Conservation (phyloP, 139 green algal species). For the Coelastrella sp. region DNA sequence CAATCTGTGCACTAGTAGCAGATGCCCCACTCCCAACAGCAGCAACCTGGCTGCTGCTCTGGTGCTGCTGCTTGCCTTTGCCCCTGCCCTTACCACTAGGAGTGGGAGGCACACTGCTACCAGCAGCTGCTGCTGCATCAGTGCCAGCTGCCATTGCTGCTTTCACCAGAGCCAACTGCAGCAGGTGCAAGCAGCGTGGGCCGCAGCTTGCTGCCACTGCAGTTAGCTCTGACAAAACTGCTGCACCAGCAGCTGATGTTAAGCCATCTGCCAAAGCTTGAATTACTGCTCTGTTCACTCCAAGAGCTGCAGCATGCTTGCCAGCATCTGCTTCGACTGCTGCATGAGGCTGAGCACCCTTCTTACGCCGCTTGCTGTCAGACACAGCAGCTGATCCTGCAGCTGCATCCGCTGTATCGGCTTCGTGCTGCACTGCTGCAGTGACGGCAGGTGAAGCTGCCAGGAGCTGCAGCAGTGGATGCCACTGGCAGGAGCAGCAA, state of each 20-base stretch:
- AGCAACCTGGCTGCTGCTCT: not conserved
- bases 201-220: not conserved
- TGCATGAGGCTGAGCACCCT: not conserved
- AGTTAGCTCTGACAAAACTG: not conserved
- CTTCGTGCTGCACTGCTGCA: not conserved
- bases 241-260: not conserved
- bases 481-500: not conserved
- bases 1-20: not conserved
- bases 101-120: not conserved
- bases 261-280: slow-evolving; percentile 14
- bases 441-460: not conserved
- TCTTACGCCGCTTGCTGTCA: slow-evolving; percentile 19
- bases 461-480: slow-evolving; percentile 17
- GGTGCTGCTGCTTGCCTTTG: not conserved
- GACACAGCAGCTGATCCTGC: not conserved
- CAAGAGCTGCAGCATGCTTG: slow-evolving; percentile 12
- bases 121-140: not conserved
- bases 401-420: not conserved
- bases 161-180: slow-evolving; percentile 49
- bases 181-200: slow-evolving; percentile 46
- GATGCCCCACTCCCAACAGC: not conserved
- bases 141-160: slow-evolving; percentile 2
- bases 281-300: slow-evolving; percentile 26
- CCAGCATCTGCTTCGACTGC: slow-evolving; percentile 13
- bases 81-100: not conserved